A percentile compares a stretch with the other conserved stretches of the same genome.
Evolutionary conservation across 345 rosid genomes (phyloP).

Genomic region (Noccaea bulbosa): DNA sequence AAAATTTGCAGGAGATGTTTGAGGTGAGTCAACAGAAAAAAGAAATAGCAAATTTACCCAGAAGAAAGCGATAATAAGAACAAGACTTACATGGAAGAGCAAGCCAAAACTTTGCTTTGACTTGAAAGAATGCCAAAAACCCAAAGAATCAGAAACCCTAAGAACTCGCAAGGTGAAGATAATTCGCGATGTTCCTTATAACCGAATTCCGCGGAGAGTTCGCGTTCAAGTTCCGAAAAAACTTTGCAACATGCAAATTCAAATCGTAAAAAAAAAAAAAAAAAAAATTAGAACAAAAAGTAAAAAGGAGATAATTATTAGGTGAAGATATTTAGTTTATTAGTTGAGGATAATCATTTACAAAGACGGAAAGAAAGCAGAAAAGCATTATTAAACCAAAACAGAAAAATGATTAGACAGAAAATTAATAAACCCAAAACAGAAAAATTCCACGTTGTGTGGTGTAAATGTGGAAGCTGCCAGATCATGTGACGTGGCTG

Average conservation of each 20-base stretch:
- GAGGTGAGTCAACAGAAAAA: background rate
- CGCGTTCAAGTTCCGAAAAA: constrained; percentile 17
- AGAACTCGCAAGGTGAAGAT: background rate
- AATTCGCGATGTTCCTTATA: background rate
- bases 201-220: constrained; percentile 18
- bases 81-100: constrained; percentile 25
- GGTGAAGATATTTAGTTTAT: constrained; percentile 16
- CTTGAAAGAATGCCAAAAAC: constrained; percentile 11
- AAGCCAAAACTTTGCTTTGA: constrained; percentile 32
- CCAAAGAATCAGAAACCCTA: constrained; percentile 31
- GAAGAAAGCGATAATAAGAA: background rate
- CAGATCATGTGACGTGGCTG: constrained; percentile 32
- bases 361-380: background rate
- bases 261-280: background rate
- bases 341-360: background rate
- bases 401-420: background rate
- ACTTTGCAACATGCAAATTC: background rate
- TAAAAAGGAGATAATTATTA: background rate
- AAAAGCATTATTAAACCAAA: background rate
- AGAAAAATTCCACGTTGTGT: constrained; percentile 26
- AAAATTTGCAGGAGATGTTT: background rate
- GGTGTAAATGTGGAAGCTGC: constrained; percentile 17
- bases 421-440: no score
- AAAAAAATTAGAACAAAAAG: background rate
- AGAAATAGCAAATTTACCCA: background rate